A percentile compares a stretch with the other conserved stretches of the same genome.
Evolutionary conservation across 2,329 filamentous ascomycete genomes (phyloP).

Genomic region (Dactylonectria macrodidyma): DNA sequence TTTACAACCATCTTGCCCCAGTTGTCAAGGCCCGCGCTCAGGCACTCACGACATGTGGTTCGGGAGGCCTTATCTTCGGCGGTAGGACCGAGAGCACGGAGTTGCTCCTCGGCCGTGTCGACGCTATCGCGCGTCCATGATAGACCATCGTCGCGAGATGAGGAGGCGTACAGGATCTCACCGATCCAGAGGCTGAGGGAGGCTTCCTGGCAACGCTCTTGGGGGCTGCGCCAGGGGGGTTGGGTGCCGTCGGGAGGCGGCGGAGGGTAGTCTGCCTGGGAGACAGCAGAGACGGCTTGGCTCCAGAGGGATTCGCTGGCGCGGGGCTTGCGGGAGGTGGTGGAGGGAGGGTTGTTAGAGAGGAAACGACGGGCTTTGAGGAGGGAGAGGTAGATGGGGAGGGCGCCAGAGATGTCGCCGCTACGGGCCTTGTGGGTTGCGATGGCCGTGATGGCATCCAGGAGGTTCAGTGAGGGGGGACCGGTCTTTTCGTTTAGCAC

Average conservation of each 20-base stretch:
- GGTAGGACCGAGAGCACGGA: slow-evolving; percentile 60
- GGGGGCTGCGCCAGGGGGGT: slow-evolving; percentile 74
- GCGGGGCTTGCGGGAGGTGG: slow-evolving; percentile 20
- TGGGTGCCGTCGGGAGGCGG: slow-evolving; percentile 79
- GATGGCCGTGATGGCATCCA: slow-evolving; percentile 82
- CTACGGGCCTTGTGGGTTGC: slow-evolving; percentile 83
- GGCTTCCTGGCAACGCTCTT: slow-evolving; percentile 86
- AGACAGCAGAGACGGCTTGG: slow-evolving; percentile 45
- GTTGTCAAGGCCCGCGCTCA: slow-evolving; percentile 82
- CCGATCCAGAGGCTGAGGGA: slow-evolving; percentile 91
- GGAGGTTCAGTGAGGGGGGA: slow-evolving; percentile 79
- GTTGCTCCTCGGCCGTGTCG: slow-evolving; percentile 81
- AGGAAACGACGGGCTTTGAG: slow-evolving; percentile 82
- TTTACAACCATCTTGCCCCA: slow-evolving; percentile 86
- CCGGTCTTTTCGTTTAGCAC: slow-evolving; percentile 73
- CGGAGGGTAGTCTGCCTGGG: slow-evolving; percentile 76
- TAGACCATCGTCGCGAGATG: slow-evolving; percentile 77
- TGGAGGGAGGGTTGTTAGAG: slow-evolving; percentile 54
- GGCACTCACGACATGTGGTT: slow-evolving; percentile 81
- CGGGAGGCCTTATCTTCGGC: slow-evolving; percentile 48
- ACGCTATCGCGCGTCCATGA: slow-evolving; percentile 93
- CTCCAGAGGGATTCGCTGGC: slow-evolving; percentile 37
- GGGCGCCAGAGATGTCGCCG: slow-evolving; percentile 76
- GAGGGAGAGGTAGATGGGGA: slow-evolving; percentile 89
- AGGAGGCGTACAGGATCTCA: slow-evolving; percentile 86